Conservation (phyloP, 169 alveolate genomes). For the Eimeria brunetti region DNA sequence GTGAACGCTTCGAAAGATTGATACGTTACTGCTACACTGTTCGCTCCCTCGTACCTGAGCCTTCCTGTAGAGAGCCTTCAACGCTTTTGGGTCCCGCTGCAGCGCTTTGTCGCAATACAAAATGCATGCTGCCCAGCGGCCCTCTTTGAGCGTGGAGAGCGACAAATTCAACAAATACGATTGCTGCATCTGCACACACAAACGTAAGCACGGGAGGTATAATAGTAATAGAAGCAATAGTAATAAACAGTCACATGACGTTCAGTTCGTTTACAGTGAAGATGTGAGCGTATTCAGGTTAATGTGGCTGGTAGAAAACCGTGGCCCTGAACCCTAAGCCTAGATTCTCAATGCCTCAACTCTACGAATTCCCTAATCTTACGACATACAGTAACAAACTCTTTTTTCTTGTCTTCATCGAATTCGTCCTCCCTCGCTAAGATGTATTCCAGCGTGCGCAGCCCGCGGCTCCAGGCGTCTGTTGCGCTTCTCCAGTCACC, state of each 20-base stretch:
- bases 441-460: constrained; percentile 65
- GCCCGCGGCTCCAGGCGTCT: constrained; percentile 77
- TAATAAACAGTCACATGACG: neutral
- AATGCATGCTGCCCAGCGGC: constrained; percentile 77
- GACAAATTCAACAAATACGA: constrained; percentile 77
- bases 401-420: constrained; percentile 59
- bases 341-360: neutral
- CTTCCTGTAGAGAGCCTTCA: constrained; percentile 79
- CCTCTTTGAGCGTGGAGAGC: constrained; percentile 74
- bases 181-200: constrained; percentile 60
- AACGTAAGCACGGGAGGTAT: neutral
- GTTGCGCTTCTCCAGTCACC: constrained; percentile 71
- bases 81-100: constrained; percentile 67
- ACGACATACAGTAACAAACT: constrained; percentile 38
- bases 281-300: neutral
- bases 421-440: constrained; percentile 52
- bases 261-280: neutral
- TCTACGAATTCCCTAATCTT: neutral
- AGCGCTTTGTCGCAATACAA: constrained; percentile 72
- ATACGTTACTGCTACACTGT: neutral
- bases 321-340: neutral
- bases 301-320: neutral
- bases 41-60: constrained; percentile 45
- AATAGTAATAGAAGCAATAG: too few relatives aligned
- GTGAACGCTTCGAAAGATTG: neutral